Conservation (phyloP, 2,329 filamentous ascomycete species). For the Neopestalotiopsis clavispora region DNA sequence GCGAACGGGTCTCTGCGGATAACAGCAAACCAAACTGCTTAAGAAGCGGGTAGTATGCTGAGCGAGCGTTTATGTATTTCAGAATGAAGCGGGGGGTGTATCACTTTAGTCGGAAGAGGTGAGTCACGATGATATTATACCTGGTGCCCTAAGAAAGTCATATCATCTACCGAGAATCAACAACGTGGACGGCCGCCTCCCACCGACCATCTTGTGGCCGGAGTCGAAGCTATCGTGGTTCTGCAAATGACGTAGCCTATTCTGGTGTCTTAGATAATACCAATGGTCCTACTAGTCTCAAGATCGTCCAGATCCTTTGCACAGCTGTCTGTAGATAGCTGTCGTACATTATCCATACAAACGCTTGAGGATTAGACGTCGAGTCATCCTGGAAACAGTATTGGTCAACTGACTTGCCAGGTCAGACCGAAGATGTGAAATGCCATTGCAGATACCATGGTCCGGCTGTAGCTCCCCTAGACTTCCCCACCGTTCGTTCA, state of each 20-base stretch:
- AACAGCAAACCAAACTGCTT: neutral
- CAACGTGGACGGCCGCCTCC: neutral
- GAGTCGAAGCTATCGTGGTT: slow-evolving; percentile 13
- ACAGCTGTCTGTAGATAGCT: neutral
- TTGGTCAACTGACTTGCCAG: neutral
- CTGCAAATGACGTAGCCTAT: slow-evolving; percentile 11
- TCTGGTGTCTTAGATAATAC: slow-evolving; percentile 15
- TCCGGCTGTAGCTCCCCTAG: neutral
- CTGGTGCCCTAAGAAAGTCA: neutral
- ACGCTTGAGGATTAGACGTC: neutral
- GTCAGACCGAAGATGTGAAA: neutral
- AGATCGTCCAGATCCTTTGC: neutral
- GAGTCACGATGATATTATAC: neutral
- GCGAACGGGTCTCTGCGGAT: neutral
- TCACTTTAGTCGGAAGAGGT: neutral
- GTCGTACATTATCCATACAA: neutral
- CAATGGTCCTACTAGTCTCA: neutral
- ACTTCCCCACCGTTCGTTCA: neutral
- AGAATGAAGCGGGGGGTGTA: neutral
- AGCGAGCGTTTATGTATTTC: neutral
- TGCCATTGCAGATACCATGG: neutral
- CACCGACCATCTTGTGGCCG: slow-evolving; percentile 13
- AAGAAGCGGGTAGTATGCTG: neutral
- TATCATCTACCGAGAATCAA: neutral
- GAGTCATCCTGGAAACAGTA: neutral